Percentiles rank a stretch among this genome's conserved stretches.
phyloP scores from a whole-genome alignment of 371 early-diverging fungal species.

The Mitosporidium daphniae region DNA sequence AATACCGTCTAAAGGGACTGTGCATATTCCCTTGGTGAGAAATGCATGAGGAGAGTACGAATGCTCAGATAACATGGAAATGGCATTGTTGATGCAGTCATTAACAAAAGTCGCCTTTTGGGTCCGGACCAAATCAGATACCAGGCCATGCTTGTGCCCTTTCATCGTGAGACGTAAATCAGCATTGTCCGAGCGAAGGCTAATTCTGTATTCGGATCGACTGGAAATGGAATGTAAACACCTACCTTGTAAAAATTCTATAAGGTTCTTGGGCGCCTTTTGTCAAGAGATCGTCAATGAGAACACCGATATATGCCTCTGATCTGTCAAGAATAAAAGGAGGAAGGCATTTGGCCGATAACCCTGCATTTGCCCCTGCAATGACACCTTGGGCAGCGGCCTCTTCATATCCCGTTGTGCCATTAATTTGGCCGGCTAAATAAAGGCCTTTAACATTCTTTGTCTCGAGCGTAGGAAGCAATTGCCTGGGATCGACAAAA shows the following conservation, averaged over 20 bases:
- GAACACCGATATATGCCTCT: not conserved
- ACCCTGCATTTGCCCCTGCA: not conserved
- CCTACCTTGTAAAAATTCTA: no score
- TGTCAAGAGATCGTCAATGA: not conserved
- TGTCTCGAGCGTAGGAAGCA: not conserved
- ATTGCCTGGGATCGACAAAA: slow-evolving; percentile 1
- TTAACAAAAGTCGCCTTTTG: no score
- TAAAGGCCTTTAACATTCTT: not conserved
- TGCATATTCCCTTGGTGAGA: no score
- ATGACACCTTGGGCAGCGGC: not conserved
- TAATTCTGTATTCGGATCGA: not conserved
- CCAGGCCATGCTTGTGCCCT: not conserved
- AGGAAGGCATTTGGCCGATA: not conserved
- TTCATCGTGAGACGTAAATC: not conserved
- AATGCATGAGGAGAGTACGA: no score
- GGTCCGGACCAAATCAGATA: no score
- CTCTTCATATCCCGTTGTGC: slow-evolving; percentile 1
- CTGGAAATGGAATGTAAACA: no score
- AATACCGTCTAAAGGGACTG: no score
- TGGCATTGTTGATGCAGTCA: no score
- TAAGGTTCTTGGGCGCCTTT: not conserved
- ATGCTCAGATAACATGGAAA: no score
- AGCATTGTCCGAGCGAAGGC: not conserved
- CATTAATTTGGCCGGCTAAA: slow-evolving; percentile 1
- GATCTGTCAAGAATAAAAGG: not conserved